Evolutionary conservation across 345 rosid genomes (phyloP).

Genomic region (Kandelia obovata): DNA sequence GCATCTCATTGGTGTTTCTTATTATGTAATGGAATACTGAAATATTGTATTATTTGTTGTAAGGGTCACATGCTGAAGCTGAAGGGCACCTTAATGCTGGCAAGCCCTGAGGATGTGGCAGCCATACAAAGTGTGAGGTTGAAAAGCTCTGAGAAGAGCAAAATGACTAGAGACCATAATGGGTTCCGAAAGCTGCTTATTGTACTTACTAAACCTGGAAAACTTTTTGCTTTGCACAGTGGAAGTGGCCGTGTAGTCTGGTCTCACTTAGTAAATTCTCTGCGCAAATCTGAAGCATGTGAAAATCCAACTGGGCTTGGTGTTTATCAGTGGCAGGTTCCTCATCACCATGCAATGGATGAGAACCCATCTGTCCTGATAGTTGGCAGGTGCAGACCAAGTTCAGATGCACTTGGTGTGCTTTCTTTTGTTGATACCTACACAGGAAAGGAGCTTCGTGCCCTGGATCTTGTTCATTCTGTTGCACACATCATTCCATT

Average conservation of each 20-base stretch:
- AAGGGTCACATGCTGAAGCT: slow-evolving; percentile 93
- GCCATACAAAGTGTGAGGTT: slow-evolving; percentile 82
- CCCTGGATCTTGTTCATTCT: slow-evolving; percentile 59
- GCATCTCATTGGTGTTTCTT: not conserved
- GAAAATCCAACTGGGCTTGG: slow-evolving; percentile 52
- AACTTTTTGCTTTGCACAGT: slow-evolving; percentile 85
- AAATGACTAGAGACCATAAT: slow-evolving; percentile 95
- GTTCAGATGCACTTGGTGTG: slow-evolving; percentile 57
- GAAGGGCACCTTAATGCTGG: slow-evolving; percentile 91
- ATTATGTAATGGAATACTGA: slow-evolving; percentile 24
- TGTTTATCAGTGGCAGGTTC: slow-evolving; percentile 87
- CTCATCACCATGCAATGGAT: slow-evolving; percentile 98
- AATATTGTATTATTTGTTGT: slow-evolving; percentile 21
- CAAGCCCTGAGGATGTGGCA: slow-evolving; percentile 85
- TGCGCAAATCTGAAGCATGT: slow-evolving; percentile 59
- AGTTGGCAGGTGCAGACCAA: slow-evolving; percentile 64
- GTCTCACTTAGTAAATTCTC: slow-evolving; percentile 68
- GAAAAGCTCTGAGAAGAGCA: slow-evolving; percentile 87
- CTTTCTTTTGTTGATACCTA: slow-evolving; percentile 85
- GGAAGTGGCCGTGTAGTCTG: slow-evolving; percentile 95
- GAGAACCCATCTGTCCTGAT: slow-evolving; percentile 87
- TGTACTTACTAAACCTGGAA: slow-evolving; percentile 80
- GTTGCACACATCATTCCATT: slow-evolving; percentile 78
- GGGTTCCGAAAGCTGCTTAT: slow-evolving; percentile 91
- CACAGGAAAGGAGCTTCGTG: slow-evolving; percentile 69